Conservation (phyloP, 129 eudicot species). For the Artemisia annua region DNA sequence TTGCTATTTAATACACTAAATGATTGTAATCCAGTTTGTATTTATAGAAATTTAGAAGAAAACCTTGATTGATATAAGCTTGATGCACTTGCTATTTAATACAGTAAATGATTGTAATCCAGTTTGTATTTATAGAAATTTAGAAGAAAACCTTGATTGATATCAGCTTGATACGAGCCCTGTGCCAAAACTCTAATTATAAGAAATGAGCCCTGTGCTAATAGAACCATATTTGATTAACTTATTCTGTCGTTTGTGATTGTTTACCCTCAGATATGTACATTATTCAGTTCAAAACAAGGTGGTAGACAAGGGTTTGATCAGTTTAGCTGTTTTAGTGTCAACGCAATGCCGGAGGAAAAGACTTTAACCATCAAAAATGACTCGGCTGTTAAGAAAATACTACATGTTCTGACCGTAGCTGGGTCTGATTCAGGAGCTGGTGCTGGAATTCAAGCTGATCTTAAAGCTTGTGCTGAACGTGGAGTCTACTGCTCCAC, state of each 20-base stretch:
- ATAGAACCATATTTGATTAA: too few relatives aligned
- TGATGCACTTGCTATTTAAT: too few relatives aligned
- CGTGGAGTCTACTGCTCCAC: constrained; percentile 91
- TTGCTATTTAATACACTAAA: too few relatives aligned
- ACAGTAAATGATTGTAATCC: too few relatives aligned
- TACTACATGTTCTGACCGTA: constrained; percentile 77
- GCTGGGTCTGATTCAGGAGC: constrained; percentile 99
- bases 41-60: too few relatives aligned
- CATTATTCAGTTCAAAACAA: constrained; percentile 27
- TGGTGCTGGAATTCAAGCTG: constrained; percentile 98
- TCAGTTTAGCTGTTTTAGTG: constrained; percentile 27
- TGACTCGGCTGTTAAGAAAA: constrained; percentile 29
- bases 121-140: too few relatives aligned
- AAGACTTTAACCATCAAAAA: constrained; percentile 26
- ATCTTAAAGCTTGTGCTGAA: constrained; percentile 82
- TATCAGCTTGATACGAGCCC: too few relatives aligned
- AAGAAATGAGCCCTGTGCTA: too few relatives aligned
- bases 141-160: too few relatives aligned
- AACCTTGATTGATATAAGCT: too few relatives aligned
- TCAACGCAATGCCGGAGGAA: constrained; percentile 57
- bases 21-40: too few relatives aligned
- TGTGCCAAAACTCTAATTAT: too few relatives aligned
- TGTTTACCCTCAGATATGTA: constrained; percentile 23
- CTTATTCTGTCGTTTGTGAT: background rate
- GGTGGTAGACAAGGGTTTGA: constrained; percentile 28